Evolutionary conservation across 78 protist genomes (phyloP).

Genomic region (Cavenderia fasciculata): DNA sequence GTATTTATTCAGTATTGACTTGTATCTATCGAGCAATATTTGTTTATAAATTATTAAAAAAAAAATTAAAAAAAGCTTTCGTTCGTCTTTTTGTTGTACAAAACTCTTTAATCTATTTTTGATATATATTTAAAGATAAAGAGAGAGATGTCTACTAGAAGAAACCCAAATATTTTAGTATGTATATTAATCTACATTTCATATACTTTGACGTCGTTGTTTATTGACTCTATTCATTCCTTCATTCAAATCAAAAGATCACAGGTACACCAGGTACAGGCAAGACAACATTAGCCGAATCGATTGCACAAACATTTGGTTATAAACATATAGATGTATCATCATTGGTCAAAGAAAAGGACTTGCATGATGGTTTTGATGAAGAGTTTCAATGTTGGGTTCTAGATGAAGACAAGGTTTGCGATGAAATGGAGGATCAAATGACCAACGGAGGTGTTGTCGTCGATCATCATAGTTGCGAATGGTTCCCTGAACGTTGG

Average conservation of each 20-base stretch:
- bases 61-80: too few species aligned
- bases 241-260: neutral
- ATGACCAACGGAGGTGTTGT: conserved; percentile 83
- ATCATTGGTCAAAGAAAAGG: conserved; percentile 81
- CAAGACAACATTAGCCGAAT: conserved; percentile 49
- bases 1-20: too few species aligned
- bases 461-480: conserved; percentile 92
- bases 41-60: too few species aligned
- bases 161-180: too few species aligned
- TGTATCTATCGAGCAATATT: too few species aligned
- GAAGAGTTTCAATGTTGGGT: conserved; percentile 84
- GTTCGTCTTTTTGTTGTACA: too few species aligned
- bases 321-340: conserved; percentile 81
- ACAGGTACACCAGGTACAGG: conserved; percentile 85
- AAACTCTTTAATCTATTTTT: too few species aligned
- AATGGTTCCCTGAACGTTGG: conserved; percentile 96
- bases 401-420: conserved; percentile 91
- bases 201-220: too few species aligned
- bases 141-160: too few species aligned
- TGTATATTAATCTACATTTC: too few species aligned
- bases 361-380: conserved; percentile 86
- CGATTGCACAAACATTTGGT: conserved; percentile 9
- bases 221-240: too few species aligned
- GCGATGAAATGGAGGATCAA: conserved; percentile 71
- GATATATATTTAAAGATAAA: too few species aligned